Evolutionary conservation across 352 stramenopile species (phyloP), one percentile per base, ranked within the genome.

Genomic region (Globisporangium spinosum): DNA sequence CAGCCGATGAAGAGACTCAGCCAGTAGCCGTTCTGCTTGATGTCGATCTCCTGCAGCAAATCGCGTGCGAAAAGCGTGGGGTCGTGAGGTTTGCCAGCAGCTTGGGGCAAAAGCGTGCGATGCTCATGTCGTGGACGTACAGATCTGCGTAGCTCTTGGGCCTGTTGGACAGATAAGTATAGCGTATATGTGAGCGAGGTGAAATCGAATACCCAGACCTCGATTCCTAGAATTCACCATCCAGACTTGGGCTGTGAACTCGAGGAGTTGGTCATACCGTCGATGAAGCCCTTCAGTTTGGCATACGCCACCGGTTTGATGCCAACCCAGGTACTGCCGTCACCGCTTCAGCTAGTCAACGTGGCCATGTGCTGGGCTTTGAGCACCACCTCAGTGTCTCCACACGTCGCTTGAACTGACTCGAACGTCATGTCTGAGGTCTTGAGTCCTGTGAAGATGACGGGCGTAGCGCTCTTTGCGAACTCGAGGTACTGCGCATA

Each of bases 1-100:
- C 63, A 67, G n/a, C 76, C 74, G 38, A 83, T 72, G 56, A 83
- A 83, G 13, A 83, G 51, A 64, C 71, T 79, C 6, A 73, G 76
- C 76, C 76, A 83, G 68, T 83, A 83, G 51, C 65, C 64, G 2
- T 56, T 29, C 35, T 83, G 74, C 51, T 68, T 69, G 15, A 60
- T 72, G 10, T 61, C 62, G 2, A 75, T 27, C 3, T 54, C 13
- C 56, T 78, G 71, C 7, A 80, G 25, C 1, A 43, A 3, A 49
- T 83, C 71, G 22, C 70, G 45, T 1, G 65, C 61, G 43, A 83
- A 83, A 72, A 78, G 0, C 68, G 51, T 40, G 73, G 47, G 47
- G 29, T 13, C 2, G 20, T 55, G n/a, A 55, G 4, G n/a, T 55
- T 25, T 15, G 17, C 20, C 6, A 83, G 64, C 15, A 83, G 49